Base-by-base conservation (phyloP, 495 filamentous ascomycete genomes). In the Penicillium flavigenum region DNA sequence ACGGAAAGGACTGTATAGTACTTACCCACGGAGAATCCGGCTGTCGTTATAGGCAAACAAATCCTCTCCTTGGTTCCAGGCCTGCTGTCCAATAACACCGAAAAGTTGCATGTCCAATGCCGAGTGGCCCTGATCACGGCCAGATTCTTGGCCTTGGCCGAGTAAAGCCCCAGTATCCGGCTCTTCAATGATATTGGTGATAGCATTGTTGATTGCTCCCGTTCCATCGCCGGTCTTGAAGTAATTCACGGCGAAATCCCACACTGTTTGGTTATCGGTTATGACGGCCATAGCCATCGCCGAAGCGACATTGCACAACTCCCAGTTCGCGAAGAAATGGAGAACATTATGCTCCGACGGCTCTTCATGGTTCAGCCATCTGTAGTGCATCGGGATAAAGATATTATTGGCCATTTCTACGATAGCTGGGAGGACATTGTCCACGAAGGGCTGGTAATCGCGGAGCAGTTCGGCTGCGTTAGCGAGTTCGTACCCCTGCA, bases 251-350 rank as follows among this genome's bases (percentile, higher is more conserved):
- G 56, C 71, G 16, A 58, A 47, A 22, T 75, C 46, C 29, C 60
- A 73, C 45, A 69, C 70, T 9, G 72, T 72, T 47, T 46, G 9
- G 38, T 77, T 73, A 41, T 77, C 74, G 0, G 66, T 56, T 4
- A 75, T 49, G 36, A 76, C 58, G 36, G 72, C 64, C 44, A 75
- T 71, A 11, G 72, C 65, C 31, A 71, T 41, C 17, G 62, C 55
- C 5, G 62, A 66, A 32, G 68, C 69, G 8, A 76, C 65, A 34
- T 77, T 76, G 51, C 64, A 70, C 4, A 76, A 54, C 43, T 77
- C 74, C 71, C 74, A 77, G 51, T 77, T 77, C 4, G 72, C 72
- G 60, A 50, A 50, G 19, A 32, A 34, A 34, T 32, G 27, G 17
- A 34, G 29, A 14, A 34, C 6, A 38, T 50, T 50, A 19, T 50